Evolutionary conservation across 2,329 filamentous ascomycete genomes (phyloP).

Genomic region (Fusarium ambrosium): DNA sequence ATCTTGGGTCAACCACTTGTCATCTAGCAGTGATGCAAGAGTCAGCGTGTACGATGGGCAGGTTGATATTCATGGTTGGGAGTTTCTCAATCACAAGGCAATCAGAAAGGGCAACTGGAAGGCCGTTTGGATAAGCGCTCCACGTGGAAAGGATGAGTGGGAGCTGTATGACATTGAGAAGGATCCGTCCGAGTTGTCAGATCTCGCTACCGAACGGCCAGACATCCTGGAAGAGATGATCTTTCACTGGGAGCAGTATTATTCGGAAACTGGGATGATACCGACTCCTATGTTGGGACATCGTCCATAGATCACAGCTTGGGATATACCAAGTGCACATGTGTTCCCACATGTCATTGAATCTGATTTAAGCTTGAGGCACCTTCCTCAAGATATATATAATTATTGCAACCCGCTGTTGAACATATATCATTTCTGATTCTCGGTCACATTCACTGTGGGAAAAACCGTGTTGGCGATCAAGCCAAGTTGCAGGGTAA

Average conservation of each 20-base stretch:
- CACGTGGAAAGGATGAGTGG: conserved; percentile 19
- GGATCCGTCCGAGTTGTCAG: conserved; percentile 16
- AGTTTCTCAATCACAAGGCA: conserved; percentile 65
- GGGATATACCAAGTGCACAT: neutral
- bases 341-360: neutral
- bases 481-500: neutral
- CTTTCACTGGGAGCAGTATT: conserved; percentile 22
- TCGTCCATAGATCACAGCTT: neutral
- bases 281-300: neutral
- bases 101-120: conserved; percentile 69
- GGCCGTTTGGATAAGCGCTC: conserved; percentile 63
- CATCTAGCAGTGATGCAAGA: conserved; percentile 48
- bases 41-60: conserved; percentile 57
- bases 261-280: conserved; percentile 16
- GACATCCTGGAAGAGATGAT: conserved; percentile 12
- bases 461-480: neutral
- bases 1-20: conserved; percentile 22
- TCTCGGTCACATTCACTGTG: neutral
- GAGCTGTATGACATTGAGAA: conserved; percentile 22
- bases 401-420: neutral
- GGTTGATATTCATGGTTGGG: conserved; percentile 67
- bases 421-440: neutral
- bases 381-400: too few relatives aligned
- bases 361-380: neutral
- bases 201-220: conserved; percentile 2